Evolutionary conservation across 2,329 filamentous ascomycete species (phyloP), one percentile per base, ranked within the genome.

Genomic region (Apiospora saccharicola): DNA sequence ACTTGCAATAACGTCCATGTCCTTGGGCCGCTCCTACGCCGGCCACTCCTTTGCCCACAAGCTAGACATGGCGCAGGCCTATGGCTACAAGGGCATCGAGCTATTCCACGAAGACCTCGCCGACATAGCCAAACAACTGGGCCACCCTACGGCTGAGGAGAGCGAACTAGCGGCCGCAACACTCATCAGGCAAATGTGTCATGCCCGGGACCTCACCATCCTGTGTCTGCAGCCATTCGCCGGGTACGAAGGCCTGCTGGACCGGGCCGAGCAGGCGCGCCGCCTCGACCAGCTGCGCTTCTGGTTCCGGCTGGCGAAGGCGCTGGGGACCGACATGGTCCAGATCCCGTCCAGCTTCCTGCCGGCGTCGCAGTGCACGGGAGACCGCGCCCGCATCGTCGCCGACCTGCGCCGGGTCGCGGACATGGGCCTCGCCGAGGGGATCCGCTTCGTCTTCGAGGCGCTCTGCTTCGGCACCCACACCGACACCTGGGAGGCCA

Each of bases 61-160:
- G 79, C 87, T 96, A 68, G 86, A 91, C 78, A 88, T 90, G 83
- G 93, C 93, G 13, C 84, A 88, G 7, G 84, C 86, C 71, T 87
- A 92, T 76, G 91, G 90, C 26, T 90, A 94, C 79, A 81, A 87
- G 72, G 92, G 92, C 70, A 89, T 96, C 75, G 93, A 96, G 80
- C 86, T 95, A 26, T 95, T 94, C 84, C 91, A 92, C 80, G 93
- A 96, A 79, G 93, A 96, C 79, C 86, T 96, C 4, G 84, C 89
- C 72, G 89, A 90, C 76, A 78, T 92, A 19, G 89, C 91, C 37
- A 75, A 80, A 67, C 71, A 85, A 0, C 79, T 87, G 1, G 79
- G 84, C 3, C 85, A 85, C 57, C 81, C 82, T 44, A 78, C 83
- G 37, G 82, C 81, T 16, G 76, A 82, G 19, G 78, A 83, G 13